Base-by-base conservation (phyloP, 2,329 filamentous ascomycete species). In the Keithomyces neogunnii region DNA sequence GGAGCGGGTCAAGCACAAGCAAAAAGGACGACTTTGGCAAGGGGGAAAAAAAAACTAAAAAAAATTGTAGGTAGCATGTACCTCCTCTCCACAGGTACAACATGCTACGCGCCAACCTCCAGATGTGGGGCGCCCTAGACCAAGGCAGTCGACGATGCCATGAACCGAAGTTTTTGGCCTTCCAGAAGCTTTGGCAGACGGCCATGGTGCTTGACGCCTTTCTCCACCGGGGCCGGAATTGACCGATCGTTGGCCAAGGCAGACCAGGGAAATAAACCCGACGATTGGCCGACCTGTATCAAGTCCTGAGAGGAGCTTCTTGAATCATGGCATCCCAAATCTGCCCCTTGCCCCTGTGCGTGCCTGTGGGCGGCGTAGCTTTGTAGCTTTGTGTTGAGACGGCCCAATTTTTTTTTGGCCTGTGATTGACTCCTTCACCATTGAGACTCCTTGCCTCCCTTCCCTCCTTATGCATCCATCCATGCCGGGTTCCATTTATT, bases 61-160 rank as follows among this genome's bases (percentile, higher is more conserved):
- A 40, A 32, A 42, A 44, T 33, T 39, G 2, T 11, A 4, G 19
- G 6, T 4, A 10, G 10, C 19, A 35, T 6, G 60, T 64, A 64
- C 57, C 61, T 60, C 56, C 56, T 61, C 61, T 56, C 63, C 62
- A 57, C 59, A 65, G 56, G 59, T 64, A 65, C 62, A 49, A 40
- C 19, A 26, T 19, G 19, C 19, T 19, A 19, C 19, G 19, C 19
- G 19, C 42, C n/a, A 26, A 32, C 13, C 33, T 19, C 19, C 36
- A 19, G 31, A 44, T 33, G 44, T 47, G 35, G 49, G 49, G 26
- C 31, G 28, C 29, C 35, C 43, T 32, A 35, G 26, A 8, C 29
- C 36, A 30, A 19, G 31, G 26, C 42, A 19, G 53, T 53, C 53
- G 49, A 56, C 59, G 53, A 57, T 60, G 58, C 56, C 57, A 60